Base-by-base conservation (phyloP, 2,329 filamentous ascomycete species). In the Colletotrichum theobromicola region DNA sequence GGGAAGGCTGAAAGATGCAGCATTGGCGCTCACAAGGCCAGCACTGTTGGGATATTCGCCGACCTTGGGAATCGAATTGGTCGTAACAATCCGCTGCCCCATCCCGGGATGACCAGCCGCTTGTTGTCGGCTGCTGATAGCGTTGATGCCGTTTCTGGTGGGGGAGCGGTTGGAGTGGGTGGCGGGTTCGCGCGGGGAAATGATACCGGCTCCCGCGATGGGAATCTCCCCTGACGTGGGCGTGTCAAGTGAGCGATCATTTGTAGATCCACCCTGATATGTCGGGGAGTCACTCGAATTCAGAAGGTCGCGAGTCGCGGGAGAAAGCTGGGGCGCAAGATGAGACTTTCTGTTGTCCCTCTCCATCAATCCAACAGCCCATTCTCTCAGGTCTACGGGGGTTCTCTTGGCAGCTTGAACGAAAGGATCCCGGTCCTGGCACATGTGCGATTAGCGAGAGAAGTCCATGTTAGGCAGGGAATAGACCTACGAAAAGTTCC, bases 371-470 rank as follows among this genome's bases (percentile, higher is more conserved):
- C 94, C 93, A 63, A 98, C 92, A 26, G 97, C 96, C 97, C 97
- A 99, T 76, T 95, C 94, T 83, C 94, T 92, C 37, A 99, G 89
- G 82, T 99, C 94, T 65, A 99, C 97, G 1, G 97, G 97, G 1
- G 97, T 99, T 78, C 96, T 92, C 87, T 98, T 98, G 63, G 97
- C 97, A 67, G 97, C 97, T 85, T 98, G 95, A 24, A 99, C 92
- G 84, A 99, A 99, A 5, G 95, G 92, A 82, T 99, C 97, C 76
- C 94, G 93, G 78, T 98, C 96, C 95, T 97, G 69, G 24, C 9
- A 16, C 60, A 70, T 32, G 57, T 32, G 77, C 85, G 70, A 84
- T 80, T 50, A 71, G 72, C 68, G 9, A 21, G 16, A n/a, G n/a
- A 9, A 13, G 9, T 16, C 13, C 9, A 28, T 10, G 21, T 10